Percentiles rank a stretch among this genome's conserved stretches.
Evolutionary conservation across 805 yeast genomes (phyloP).

Genomic region (Nakazawaea pomicola): DNA sequence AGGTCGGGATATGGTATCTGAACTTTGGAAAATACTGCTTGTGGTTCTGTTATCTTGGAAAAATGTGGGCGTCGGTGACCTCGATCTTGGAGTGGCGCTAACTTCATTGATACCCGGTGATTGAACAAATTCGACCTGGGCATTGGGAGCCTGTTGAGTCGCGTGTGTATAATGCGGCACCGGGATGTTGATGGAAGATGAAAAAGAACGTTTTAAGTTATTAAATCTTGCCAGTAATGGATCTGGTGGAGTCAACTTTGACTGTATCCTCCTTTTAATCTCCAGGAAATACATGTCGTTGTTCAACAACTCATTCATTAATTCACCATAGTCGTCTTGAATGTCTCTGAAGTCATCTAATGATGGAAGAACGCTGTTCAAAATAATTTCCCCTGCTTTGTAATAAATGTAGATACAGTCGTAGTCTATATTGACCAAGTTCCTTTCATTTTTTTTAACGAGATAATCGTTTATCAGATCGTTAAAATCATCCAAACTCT

Average conservation of each 20-base stretch:
- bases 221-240: constrained; percentile 9
- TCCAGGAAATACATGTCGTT: constrained; percentile 11
- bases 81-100: constrained; percentile 1
- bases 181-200: neutral
- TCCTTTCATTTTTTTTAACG: constrained; percentile 10
- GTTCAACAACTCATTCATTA: constrained; percentile 2
- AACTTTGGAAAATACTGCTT: neutral
- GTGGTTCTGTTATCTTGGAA: neutral
- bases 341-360: neutral
- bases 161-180: neutral
- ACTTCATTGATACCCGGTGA: neutral
- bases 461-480: constrained; percentile 11
- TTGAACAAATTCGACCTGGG: too few species aligned
- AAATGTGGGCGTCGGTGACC: constrained; percentile 2
- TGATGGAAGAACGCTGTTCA: constrained; percentile 4
- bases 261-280: constrained; percentile 4
- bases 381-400: neutral
- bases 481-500: constrained; percentile 8
- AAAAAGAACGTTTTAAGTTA: constrained; percentile 10
- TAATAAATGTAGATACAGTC: constrained; percentile 11
- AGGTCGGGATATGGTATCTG: neutral
- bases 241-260: neutral
- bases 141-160: too few species aligned
- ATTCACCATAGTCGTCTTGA: neutral
- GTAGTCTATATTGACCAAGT: constrained; percentile 5